These are phyloP conservation scores for Erysimum cheiranthoides DNA, from an alignment of 345 rosid species.

Conservation along the genomic window DNA sequence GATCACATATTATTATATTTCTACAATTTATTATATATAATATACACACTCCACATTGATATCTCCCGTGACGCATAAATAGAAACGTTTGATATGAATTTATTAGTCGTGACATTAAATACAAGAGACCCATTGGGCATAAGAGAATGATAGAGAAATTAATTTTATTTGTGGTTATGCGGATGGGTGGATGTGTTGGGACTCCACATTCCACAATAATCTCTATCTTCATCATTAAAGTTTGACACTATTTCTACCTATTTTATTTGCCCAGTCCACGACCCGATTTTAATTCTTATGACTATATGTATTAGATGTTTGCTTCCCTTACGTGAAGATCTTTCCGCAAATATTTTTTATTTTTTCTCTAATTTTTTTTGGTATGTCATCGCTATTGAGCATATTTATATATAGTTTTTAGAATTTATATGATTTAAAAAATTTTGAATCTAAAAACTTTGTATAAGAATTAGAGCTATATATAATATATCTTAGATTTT, in stretches of 20 bases:
- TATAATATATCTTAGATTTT: too few relatives aligned
- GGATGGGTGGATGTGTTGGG: constrained; percentile 44
- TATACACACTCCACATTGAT: background rate
- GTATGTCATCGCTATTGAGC: too few relatives aligned
- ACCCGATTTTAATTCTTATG: background rate
- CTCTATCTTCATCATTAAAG: constrained; percentile 55
- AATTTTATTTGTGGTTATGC: constrained; percentile 39
- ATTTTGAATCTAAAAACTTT: too few relatives aligned
- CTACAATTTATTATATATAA: background rate
- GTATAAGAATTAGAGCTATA: too few relatives aligned
- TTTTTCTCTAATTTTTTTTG: too few relatives aligned
- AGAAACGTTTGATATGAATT: constrained; percentile 7
- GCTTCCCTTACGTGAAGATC: too few relatives aligned
- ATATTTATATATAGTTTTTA: too few relatives aligned
- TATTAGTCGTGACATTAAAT: constrained; percentile 30
- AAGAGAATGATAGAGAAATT: constrained; percentile 29
- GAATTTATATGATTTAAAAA: too few relatives aligned
- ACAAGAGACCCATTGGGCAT: constrained; percentile 19
- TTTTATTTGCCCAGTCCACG: constrained; percentile 27
- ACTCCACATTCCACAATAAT: constrained; percentile 52
- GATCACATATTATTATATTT: background rate
- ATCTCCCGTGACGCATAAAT: constrained; percentile 10
- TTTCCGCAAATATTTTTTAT: too few relatives aligned
- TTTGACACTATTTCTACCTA: constrained; percentile 42
- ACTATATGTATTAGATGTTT: background rate